phyloP scores from a whole-genome alignment of 441 rosid species.

The Euphorbia celastroides region DNA sequence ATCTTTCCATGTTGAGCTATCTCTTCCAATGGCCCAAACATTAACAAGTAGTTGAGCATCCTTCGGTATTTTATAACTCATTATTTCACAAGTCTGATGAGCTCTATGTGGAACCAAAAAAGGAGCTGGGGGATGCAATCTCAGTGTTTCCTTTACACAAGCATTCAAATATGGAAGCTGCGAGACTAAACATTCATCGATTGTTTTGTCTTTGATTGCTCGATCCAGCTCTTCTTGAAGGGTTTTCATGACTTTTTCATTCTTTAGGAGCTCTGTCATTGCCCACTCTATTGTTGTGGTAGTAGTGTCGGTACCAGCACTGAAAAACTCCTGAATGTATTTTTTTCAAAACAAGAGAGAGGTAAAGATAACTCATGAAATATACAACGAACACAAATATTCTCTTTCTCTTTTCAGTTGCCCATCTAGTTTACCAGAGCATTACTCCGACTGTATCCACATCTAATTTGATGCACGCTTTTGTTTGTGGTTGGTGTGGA shows the following conservation, averaged over 20 bases:
- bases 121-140: constrained; percentile 21
- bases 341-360: too few relatives aligned
- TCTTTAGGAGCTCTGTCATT: constrained; percentile 46
- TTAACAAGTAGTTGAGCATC: constrained; percentile 33
- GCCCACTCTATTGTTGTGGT: constrained; percentile 53
- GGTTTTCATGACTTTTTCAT: constrained; percentile 32
- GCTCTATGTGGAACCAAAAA: constrained; percentile 40
- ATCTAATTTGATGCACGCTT: too few relatives aligned
- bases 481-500: too few relatives aligned
- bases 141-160: constrained; percentile 33
- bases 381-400: too few relatives aligned
- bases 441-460: too few relatives aligned
- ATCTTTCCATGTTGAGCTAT: constrained; percentile 32
- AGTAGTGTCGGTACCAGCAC: constrained; percentile 54
- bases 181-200: constrained; percentile 30
- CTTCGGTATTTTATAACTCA: constrained; percentile 33
- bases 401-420: too few relatives aligned
- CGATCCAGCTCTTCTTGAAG: constrained; percentile 36
- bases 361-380: too few relatives aligned
- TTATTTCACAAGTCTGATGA: constrained; percentile 26
- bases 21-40: constrained; percentile 45
- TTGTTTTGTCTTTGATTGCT: constrained; percentile 22
- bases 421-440: too few relatives aligned
- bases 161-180: constrained; percentile 38
- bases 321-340: constrained; percentile 45